phyloP scores from a whole-genome alignment of 2,329 filamentous ascomycete species.

The Tolypocladium inflatum region DNA sequence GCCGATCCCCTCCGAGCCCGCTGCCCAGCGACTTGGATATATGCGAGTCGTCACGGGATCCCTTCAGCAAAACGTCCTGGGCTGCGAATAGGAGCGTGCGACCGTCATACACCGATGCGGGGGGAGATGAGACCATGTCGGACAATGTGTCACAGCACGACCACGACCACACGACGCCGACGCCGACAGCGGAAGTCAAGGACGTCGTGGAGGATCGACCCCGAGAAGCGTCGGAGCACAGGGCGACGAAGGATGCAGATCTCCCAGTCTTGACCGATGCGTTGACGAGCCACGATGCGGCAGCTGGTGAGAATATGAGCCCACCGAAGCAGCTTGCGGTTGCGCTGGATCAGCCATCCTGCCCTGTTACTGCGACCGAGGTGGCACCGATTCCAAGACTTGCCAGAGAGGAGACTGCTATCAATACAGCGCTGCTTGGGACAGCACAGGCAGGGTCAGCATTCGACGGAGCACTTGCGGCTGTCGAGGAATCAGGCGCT shows the following conservation, averaged over 20 bases:
- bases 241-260: neutral
- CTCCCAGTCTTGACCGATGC: too few relatives aligned
- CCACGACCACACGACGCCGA: constrained; percentile 3
- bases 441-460: neutral
- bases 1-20: constrained; percentile 45
- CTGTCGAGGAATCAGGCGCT: neutral
- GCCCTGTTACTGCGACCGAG: neutral
- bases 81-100: constrained; percentile 27
- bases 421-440: neutral
- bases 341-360: neutral
- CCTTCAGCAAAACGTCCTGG: constrained; percentile 23
- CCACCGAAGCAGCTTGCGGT: neutral
- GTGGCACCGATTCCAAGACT: constrained; percentile 1
- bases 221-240: constrained; percentile 2
- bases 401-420: neutral
- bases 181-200: constrained; percentile 3
- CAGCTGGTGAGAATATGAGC: constrained; percentile 2
- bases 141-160: constrained; percentile 5
- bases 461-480: neutral
- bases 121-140: constrained; percentile 10
- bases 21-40: constrained; percentile 32
- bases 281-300: neutral
- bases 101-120: constrained; percentile 28
- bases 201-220: neutral
- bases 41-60: constrained; percentile 18